These are phyloP conservation scores for Pilaira anomala DNA, from an alignment of 192 early-diverging fungal genomes.

Conservation along the genomic window DNA sequence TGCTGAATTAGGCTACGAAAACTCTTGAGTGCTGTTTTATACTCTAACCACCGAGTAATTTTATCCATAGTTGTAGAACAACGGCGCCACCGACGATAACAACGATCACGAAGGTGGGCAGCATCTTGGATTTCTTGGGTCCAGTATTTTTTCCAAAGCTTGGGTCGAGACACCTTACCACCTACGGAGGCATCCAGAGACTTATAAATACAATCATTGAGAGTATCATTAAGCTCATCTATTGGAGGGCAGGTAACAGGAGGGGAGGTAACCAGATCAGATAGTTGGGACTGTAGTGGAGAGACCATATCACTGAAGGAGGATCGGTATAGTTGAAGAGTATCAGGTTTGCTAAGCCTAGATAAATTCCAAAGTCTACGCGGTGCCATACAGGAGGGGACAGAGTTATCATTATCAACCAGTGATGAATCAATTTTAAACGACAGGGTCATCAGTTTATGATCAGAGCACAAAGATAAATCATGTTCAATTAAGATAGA, in stretches of 20 bases:
- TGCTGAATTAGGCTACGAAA: not conserved
- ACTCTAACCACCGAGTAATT: not conserved
- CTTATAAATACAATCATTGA: not conserved
- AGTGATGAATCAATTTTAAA: too few relatives aligned
- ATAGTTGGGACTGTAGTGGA: not conserved
- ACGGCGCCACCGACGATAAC: not conserved
- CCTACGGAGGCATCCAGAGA: too few relatives aligned
- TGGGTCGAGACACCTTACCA: too few relatives aligned
- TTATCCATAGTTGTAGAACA: not conserved
- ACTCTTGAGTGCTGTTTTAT: not conserved
- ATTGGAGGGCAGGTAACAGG: not conserved
- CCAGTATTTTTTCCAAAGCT: not conserved
- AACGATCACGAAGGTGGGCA: not conserved
- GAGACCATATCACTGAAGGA: not conserved
- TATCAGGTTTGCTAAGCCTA: too few relatives aligned
- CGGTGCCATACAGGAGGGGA: too few relatives aligned
- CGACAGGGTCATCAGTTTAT: too few relatives aligned
- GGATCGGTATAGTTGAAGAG: too few relatives aligned
- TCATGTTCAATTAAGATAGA: too few relatives aligned
- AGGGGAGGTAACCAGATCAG: not conserved
- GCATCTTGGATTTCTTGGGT: not conserved
- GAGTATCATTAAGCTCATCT: not conserved
- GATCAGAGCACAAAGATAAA: too few relatives aligned
- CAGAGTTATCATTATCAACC: too few relatives aligned
- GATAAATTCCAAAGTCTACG: too few relatives aligned